phyloP scores from a whole-genome alignment of 257 asterid genomes.

The Linderniella brevidens region DNA sequence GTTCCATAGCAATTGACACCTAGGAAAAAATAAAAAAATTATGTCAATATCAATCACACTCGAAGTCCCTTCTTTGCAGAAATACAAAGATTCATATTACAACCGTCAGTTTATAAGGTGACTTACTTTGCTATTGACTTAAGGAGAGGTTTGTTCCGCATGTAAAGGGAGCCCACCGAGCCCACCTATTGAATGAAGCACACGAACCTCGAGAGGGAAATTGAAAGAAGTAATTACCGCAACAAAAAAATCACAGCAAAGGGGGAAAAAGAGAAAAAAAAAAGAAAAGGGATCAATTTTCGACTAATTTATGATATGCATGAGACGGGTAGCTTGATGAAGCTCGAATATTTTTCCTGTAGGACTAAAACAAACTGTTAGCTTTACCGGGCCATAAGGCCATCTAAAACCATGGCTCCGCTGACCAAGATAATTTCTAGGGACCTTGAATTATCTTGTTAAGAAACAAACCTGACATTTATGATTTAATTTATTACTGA shows the following conservation, averaged over 20 bases:
- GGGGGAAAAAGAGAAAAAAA: neutral
- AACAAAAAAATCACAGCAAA: slow-evolving; percentile 24
- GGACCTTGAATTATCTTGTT: slow-evolving; percentile 84
- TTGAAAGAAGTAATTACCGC: slow-evolving; percentile 84
- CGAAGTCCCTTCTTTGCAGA: too few relatives aligned
- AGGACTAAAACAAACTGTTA: too few relatives aligned
- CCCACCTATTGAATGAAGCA: slow-evolving; percentile 98
- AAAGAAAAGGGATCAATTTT: neutral
- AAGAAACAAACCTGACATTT: slow-evolving; percentile 83
- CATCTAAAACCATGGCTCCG: slow-evolving; percentile 96
- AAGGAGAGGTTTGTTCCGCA: slow-evolving; percentile 96
- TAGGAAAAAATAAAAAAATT: slow-evolving; percentile 12
- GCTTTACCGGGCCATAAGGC: slow-evolving; percentile 91
- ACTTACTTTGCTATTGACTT: slow-evolving; percentile 88
- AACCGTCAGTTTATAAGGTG: too few relatives aligned
- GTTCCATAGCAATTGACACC: slow-evolving; percentile 90
- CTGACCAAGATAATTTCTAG: slow-evolving; percentile 98
- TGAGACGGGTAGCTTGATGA: too few relatives aligned
- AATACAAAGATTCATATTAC: too few relatives aligned
- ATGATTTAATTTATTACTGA: too few relatives aligned
- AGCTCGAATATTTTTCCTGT: too few relatives aligned
- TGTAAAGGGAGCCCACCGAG: slow-evolving; percentile 97
- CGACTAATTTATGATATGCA: too few relatives aligned
- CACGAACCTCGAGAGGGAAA: slow-evolving; percentile 89
- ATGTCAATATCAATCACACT: too few relatives aligned